phyloP scores from a whole-genome alignment of 108 stramenopile species.

The Pseudonitzschia multistriata region DNA sequence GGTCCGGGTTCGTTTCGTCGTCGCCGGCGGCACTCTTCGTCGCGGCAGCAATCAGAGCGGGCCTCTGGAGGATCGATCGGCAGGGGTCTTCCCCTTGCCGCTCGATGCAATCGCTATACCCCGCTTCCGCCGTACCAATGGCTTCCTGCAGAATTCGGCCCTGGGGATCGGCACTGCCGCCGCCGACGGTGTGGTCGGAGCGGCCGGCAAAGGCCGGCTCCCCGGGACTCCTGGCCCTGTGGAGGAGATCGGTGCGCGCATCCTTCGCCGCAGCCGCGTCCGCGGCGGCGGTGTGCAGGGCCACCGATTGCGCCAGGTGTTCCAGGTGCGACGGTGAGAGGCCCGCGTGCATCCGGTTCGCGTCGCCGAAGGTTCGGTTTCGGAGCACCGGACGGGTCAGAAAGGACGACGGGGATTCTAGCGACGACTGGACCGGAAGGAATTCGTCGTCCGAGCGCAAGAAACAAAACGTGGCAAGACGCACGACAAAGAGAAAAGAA shows the following conservation, averaged over 20 bases:
- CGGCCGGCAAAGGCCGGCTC: constrained; percentile 6
- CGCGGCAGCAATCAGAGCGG: constrained; percentile 17
- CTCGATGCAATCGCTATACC: not conserved
- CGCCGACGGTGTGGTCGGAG: not conserved
- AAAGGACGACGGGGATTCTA: not conserved
- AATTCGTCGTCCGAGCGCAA: constrained; percentile 13
- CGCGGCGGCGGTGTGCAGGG: constrained; percentile 16
- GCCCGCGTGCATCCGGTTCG: constrained; percentile 44
- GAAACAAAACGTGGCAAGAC: not conserved
- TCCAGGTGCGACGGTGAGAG: constrained; percentile 40
- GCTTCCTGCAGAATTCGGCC: constrained; percentile 39
- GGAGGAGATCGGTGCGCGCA: constrained; percentile 29
- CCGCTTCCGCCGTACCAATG: constrained; percentile 15
- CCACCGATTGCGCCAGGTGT: constrained; percentile 28
- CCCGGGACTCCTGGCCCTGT: constrained; percentile 9
- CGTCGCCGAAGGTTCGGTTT: constrained; percentile 60
- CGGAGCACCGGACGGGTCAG: not conserved
- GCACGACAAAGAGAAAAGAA: not conserved
- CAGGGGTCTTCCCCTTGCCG: not conserved
- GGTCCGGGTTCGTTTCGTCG: not conserved
- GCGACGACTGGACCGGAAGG: constrained; percentile 12
- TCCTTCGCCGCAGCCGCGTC: constrained; percentile 13
- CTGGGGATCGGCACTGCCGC: not conserved
- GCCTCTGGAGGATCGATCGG: constrained; percentile 35
- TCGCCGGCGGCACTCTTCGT: not conserved